A percentile compares a stretch with the other conserved stretches of the same genome.
These are phyloP conservation scores for Ganoderma resinaceum DNA, from an alignment of 1,284 basidiomycete species.

Conservation along the genomic window DNA sequence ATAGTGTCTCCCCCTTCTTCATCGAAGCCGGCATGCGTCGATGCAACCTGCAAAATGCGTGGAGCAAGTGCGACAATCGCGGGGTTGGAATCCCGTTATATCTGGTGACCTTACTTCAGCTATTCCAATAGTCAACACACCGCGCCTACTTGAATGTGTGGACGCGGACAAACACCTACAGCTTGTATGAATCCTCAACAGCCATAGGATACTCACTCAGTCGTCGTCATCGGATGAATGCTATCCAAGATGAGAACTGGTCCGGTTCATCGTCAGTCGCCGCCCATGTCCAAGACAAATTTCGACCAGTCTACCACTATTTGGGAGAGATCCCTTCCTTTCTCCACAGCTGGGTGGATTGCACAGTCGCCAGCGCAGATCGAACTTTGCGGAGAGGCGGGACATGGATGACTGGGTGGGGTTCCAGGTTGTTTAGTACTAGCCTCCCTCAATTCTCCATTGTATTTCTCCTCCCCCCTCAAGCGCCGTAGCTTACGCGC, in stretches of 20 bases:
- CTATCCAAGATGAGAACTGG: background rate
- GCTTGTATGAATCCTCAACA: background rate
- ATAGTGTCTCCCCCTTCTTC: background rate
- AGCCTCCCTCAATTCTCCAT: too few relatives aligned
- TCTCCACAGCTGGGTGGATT: background rate
- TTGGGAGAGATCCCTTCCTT: background rate
- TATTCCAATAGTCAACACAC: background rate
- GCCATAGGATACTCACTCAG: background rate
- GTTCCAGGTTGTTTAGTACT: too few relatives aligned
- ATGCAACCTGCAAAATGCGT: background rate
- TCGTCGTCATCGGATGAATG: background rate
- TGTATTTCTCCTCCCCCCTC: too few relatives aligned
- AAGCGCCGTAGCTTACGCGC: too few relatives aligned
- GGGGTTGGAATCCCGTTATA: background rate
- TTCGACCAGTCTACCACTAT: too few relatives aligned
- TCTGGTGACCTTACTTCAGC: background rate
- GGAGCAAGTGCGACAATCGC: background rate
- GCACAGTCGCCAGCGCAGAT: background rate
- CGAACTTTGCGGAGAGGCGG: background rate
- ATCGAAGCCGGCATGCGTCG: background rate
- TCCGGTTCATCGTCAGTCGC: background rate
- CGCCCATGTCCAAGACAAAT: background rate
- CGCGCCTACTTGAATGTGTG: background rate
- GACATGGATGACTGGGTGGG: background rate
- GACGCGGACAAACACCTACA: background rate